phyloP scores from a whole-genome alignment of 1,284 basidiomycete genomes.

The Ganoderma lingzhi region DNA sequence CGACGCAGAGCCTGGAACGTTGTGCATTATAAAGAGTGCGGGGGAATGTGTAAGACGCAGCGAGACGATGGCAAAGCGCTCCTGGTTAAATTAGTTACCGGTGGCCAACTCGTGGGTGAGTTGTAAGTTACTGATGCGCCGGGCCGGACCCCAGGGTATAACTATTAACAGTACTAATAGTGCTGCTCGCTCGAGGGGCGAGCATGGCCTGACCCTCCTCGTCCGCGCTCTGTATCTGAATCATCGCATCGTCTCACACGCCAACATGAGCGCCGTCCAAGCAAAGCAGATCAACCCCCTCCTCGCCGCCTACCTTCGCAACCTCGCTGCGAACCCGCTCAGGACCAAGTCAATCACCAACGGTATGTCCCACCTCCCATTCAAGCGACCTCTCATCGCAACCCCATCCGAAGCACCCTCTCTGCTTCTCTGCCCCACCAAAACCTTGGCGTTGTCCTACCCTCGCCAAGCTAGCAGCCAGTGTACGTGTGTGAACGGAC shows the following conservation, averaged over 20 bases:
- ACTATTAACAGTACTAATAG: background rate
- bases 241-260: conserved; percentile 2
- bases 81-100: background rate
- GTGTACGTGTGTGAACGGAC: background rate
- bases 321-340: conserved; percentile 71
- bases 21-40: background rate
- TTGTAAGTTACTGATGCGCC: background rate
- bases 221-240: background rate
- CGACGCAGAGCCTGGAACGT: background rate
- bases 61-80: background rate
- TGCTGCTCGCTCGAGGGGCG: background rate
- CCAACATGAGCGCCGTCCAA: conserved; percentile 44
- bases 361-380: conserved; percentile 48
- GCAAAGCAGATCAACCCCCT: conserved; percentile 57
- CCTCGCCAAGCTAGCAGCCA: background rate
- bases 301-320: conserved; percentile 68
- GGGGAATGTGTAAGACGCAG: background rate
- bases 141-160: background rate
- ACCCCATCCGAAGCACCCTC: conserved; percentile 6
- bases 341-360: conserved; percentile 80
- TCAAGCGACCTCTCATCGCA: background rate
- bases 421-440: background rate
- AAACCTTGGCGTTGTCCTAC: background rate
- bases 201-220: conserved; percentile 1
- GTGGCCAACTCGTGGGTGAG: background rate